Evolutionary conservation across 2,329 filamentous ascomycete genomes (phyloP).

Genomic region (Hansfordia pulvinata): DNA sequence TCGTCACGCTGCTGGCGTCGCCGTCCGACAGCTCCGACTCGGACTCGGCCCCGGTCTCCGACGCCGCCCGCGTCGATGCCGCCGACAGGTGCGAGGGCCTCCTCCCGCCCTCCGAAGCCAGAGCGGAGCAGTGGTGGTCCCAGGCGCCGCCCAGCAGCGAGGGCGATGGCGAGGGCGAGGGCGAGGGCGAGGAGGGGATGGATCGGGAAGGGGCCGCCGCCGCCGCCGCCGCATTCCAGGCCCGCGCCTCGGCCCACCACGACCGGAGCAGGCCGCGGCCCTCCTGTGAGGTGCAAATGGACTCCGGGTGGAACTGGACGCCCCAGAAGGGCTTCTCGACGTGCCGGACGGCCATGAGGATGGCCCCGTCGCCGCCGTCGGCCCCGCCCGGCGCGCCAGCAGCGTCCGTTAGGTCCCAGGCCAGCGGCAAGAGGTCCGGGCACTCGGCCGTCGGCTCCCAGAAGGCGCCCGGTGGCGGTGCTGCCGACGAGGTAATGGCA

Average conservation of each 20-base stretch:
- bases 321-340: constrained; percentile 48
- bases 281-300: constrained; percentile 47
- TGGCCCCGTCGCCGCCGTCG: constrained; percentile 31
- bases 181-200: neutral
- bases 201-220: neutral
- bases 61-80: too few relatives aligned
- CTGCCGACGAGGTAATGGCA: too few relatives aligned
- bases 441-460: constrained; percentile 22
- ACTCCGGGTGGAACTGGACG: constrained; percentile 61
- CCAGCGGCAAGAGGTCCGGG: constrained; percentile 8
- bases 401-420: neutral
- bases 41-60: too few relatives aligned
- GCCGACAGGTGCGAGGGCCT: too few relatives aligned
- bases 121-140: too few relatives aligned
- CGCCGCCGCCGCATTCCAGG: constrained; percentile 25
- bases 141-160: too few relatives aligned
- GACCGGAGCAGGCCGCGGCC: constrained; percentile 39
- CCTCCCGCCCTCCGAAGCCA: too few relatives aligned
- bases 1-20: too few relatives aligned
- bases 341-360: constrained; percentile 50
- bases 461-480: constrained; percentile 15
- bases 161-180: too few relatives aligned
- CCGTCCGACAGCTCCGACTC: too few relatives aligned
- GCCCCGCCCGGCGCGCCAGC: too few relatives aligned
- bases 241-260: constrained; percentile 43